Evolutionary conservation across 2,329 filamentous ascomycete genomes (phyloP).

Genomic region (Thielaviopsis euricoi): DNA sequence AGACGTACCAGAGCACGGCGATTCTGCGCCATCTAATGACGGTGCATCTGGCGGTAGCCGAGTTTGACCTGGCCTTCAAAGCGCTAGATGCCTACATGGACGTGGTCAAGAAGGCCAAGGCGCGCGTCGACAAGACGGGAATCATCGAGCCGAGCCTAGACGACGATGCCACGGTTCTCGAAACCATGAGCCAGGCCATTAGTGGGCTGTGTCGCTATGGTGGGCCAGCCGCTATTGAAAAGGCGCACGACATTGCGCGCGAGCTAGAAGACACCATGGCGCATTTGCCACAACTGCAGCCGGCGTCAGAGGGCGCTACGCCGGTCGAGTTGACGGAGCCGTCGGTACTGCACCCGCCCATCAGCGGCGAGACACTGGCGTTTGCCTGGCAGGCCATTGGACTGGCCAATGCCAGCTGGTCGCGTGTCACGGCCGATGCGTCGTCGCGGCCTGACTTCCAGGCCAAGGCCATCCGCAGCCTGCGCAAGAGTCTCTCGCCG

Average conservation of each 20-base stretch:
- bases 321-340: slow-evolving; percentile 19
- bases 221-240: slow-evolving; percentile 56
- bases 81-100: slow-evolving; percentile 86
- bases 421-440: slow-evolving; percentile 62
- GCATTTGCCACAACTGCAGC: slow-evolving; percentile 29
- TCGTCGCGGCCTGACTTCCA: slow-evolving; percentile 57
- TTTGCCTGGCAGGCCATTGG: slow-evolving; percentile 73
- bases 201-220: slow-evolving; percentile 72
- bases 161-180: slow-evolving; percentile 57
- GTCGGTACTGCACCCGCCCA: slow-evolving; percentile 20
- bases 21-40: slow-evolving; percentile 76
- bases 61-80: slow-evolving; percentile 82
- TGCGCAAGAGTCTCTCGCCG: slow-evolving; percentile 56
- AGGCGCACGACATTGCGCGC: slow-evolving; percentile 52
- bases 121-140: slow-evolving; percentile 63
- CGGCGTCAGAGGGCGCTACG: slow-evolving; percentile 12
- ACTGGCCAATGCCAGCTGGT: slow-evolving; percentile 74
- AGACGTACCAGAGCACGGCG: slow-evolving; percentile 87
- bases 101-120: slow-evolving; percentile 71
- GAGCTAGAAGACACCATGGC: slow-evolving; percentile 63
- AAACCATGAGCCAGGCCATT: slow-evolving; percentile 67
- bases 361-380: slow-evolving; percentile 47
- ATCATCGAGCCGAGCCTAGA: slow-evolving; percentile 58
- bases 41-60: slow-evolving; percentile 71
- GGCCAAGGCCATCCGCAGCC: slow-evolving; percentile 55